Conservation (phyloP, 108 stramenopile species). For the Fragilariopsis cylindrus region DNA sequence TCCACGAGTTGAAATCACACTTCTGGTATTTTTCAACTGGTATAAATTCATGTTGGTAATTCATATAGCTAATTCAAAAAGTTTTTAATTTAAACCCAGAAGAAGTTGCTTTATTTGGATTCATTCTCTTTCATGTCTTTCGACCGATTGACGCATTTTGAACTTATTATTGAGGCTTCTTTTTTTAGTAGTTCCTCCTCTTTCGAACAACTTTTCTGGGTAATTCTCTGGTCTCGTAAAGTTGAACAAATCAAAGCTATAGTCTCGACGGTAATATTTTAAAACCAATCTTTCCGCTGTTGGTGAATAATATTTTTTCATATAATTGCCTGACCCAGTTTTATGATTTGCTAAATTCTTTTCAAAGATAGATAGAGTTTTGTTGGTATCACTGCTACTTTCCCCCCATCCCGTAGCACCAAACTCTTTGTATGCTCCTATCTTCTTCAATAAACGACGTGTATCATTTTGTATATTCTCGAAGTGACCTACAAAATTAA, state of each 20-base stretch:
- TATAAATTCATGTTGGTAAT: no score
- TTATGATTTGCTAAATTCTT: slow-evolving; percentile 9
- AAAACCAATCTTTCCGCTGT: neutral
- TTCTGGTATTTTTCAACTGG: no score
- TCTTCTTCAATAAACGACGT: slow-evolving; percentile 23
- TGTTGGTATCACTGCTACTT: slow-evolving; percentile 10
- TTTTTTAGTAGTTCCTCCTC: neutral
- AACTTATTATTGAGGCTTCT: neutral
- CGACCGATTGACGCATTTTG: neutral
- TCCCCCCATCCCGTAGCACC: slow-evolving; percentile 39
- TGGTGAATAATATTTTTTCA: neutral
- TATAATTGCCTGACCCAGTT: slow-evolving; percentile 5
- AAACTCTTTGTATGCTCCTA: slow-evolving; percentile 42
- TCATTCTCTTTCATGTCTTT: neutral
- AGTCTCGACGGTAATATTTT: slow-evolving; percentile 12
- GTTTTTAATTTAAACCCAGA: neutral
- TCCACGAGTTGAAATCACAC: no score
- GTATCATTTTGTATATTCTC: slow-evolving; percentile 35
- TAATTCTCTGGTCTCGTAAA: neutral
- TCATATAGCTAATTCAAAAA: no score
- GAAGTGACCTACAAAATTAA: slow-evolving; percentile 49
- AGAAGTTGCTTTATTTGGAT: neutral
- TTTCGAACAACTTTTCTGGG: neutral
- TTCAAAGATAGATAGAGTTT: slow-evolving; percentile 2
- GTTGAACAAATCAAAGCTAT: slow-evolving; percentile 3